A percentile compares a stretch with the other conserved stretches of the same genome.
phyloP scores from a whole-genome alignment of 1,139 yeast genomes.

The Candida pseudoviswanathii region DNA sequence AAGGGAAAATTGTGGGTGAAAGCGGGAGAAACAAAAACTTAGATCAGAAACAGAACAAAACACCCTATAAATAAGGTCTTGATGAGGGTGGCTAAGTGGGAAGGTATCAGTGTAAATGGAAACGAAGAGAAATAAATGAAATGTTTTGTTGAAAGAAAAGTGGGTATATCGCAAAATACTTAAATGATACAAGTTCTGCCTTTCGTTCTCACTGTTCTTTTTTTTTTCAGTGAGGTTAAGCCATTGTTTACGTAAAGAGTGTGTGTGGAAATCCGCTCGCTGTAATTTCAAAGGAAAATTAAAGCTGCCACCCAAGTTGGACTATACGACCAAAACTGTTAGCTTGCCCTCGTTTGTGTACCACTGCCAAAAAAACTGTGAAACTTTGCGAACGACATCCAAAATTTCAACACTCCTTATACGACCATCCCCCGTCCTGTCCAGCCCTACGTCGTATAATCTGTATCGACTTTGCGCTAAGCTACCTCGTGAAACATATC shows the following conservation, averaged over 20 bases:
- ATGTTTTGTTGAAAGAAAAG: neutral
- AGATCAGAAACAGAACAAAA: neutral
- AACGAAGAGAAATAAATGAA: neutral
- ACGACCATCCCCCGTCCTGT: too few relatives aligned
- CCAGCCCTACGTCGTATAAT: too few relatives aligned
- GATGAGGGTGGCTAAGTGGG: neutral
- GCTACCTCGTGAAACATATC: too few relatives aligned
- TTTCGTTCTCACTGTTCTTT: neutral
- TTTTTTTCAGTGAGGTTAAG: neutral
- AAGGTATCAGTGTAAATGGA: neutral
- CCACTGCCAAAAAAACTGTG: too few relatives aligned
- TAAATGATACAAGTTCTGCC: conserved; percentile 3
- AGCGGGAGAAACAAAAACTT: neutral
- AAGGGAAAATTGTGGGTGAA: too few relatives aligned
- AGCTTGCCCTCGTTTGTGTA: neutral
- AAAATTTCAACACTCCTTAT: too few relatives aligned
- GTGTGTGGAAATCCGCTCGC: neutral
- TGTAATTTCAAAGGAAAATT: neutral
- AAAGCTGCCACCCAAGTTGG: neutral
- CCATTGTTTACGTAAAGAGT: neutral
- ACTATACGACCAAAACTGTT: neutral
- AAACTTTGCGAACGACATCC: too few relatives aligned
- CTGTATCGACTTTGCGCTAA: too few relatives aligned
- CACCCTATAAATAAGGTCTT: neutral
- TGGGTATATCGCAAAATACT: conserved; percentile 1